Conservation (phyloP, 2,329 filamentous ascomycete genomes). For the Cadophora malorum region DNA sequence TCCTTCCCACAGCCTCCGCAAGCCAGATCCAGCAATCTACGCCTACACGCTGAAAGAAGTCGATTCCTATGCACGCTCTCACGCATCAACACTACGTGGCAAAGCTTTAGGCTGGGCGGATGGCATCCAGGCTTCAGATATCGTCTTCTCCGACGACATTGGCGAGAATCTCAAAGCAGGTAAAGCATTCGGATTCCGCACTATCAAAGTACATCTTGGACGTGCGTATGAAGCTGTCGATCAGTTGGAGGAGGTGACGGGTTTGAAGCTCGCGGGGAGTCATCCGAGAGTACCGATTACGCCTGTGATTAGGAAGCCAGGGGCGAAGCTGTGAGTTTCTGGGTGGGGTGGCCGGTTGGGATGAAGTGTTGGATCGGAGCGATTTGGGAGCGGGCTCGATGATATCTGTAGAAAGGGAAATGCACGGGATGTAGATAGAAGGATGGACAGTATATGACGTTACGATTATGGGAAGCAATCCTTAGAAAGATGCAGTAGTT, state of each 20-base stretch:
- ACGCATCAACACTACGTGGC: conserved; percentile 49
- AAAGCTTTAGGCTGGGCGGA: conserved; percentile 53
- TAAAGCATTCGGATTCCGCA: conserved; percentile 75
- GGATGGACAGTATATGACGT: too few species aligned
- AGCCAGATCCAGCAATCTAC: conserved; percentile 86
- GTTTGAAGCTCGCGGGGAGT: conserved; percentile 58
- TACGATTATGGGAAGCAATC: too few species aligned
- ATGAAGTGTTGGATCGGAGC: too few species aligned
- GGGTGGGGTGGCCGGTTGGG: neutral
- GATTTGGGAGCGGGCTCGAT: too few species aligned
- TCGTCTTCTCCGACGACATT: conserved; percentile 88
- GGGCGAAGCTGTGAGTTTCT: conserved; percentile 15
- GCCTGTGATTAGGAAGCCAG: conserved; percentile 26
- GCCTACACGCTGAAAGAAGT: conserved; percentile 71
- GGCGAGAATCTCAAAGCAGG: conserved; percentile 89
- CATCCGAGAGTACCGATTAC: conserved; percentile 40
- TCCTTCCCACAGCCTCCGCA: conserved; percentile 71
- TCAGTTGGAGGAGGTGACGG: conserved; percentile 78
- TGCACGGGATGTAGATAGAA: too few species aligned
- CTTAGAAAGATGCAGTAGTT: too few species aligned
- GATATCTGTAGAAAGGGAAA: too few species aligned
- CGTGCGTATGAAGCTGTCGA: conserved; percentile 80
- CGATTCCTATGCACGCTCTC: conserved; percentile 64
- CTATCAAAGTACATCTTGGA: conserved; percentile 84
- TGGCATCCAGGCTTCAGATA: conserved; percentile 66